Evolutionary conservation across 2,329 filamentous ascomycete genomes (phyloP), one percentile per base, ranked within the genome.

Genomic region (Hypoxylon sp.): DNA sequence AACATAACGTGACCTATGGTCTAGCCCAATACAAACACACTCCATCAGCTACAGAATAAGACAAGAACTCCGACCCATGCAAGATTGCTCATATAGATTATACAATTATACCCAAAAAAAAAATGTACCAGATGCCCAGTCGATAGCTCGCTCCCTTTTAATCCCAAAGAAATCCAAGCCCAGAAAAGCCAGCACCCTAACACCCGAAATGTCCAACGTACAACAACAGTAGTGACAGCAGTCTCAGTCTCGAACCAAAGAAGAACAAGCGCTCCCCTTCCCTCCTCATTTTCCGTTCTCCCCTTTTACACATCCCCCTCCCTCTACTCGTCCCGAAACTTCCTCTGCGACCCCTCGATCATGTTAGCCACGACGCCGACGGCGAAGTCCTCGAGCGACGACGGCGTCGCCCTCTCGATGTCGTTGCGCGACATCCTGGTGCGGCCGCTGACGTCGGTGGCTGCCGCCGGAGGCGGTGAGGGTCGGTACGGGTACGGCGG

Each of bases 361-460:
- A 70, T 52, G 27, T 69, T 67, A 7, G 62, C 49, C 3, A 70
- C 60, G 7, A 67, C 50, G 20, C 52, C 56, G 4, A 68, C 48
- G 24, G 33, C 60, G 24, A 62, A 55, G 23, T 63, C 66, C 15
- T 40, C 60, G 4, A 54, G 21, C 35, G 18, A 15, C 21, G 42
- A 46, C 42, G 26, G 42, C 20, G 33, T 17, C 33, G 48, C 8
- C 33, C 23, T 21, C 38, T 41, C 38, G 38, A 41, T 41, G 11
- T 41, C 38, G 20, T 41, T 41, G 38, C 38, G 38, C 7, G 38
- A 41, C 20, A 41, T 23, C 38, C 38, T 2, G 10, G 21, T 33
- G 29, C 48, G 23, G 20, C 27, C 15, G 26, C 17, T 50, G 13
- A 23, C 31, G 20, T 33, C 37, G 21, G 29, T 20, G 27, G 13